Evolutionary conservation across 768 basidiomycete genomes (phyloP).

Genomic region (Boletus sp.): DNA sequence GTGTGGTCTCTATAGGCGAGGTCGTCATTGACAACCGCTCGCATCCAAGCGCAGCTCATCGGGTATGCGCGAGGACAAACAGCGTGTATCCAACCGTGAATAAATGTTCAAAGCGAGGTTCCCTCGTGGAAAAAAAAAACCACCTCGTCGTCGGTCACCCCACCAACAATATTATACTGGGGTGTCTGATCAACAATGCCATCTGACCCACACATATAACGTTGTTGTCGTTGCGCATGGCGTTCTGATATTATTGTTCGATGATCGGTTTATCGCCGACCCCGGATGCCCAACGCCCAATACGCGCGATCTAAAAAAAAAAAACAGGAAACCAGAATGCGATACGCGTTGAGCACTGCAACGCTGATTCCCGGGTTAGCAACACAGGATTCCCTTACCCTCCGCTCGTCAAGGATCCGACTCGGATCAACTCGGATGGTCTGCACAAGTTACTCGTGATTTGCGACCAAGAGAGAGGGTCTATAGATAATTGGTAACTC

Average conservation of each 20-base stretch:
- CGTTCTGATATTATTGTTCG: background rate
- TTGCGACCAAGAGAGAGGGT: background rate
- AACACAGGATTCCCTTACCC: background rate
- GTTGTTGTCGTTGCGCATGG: background rate
- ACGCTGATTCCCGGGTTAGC: background rate
- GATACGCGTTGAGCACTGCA: background rate
- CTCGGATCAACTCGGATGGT: background rate
- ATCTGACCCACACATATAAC: background rate
- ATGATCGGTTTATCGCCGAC: slow-evolving; percentile 4
- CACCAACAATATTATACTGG: background rate
- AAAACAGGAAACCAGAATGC: background rate
- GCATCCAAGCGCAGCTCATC: background rate
- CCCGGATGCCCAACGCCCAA: background rate
- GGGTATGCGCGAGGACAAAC: background rate
- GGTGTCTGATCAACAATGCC: background rate
- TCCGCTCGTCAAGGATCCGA: background rate
- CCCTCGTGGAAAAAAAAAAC: background rate
- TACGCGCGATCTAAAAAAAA: background rate
- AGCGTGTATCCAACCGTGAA: background rate
- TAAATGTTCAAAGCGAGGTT: background rate
- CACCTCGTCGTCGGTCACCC: background rate
- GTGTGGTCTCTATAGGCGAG: background rate
- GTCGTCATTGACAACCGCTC: background rate
- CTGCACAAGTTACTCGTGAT: background rate
- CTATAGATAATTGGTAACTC: background rate